These are phyloP conservation scores for Cymbopogon citratus DNA, from an alignment of 176 grass and related monocot species.

Conservation along the genomic window DNA sequence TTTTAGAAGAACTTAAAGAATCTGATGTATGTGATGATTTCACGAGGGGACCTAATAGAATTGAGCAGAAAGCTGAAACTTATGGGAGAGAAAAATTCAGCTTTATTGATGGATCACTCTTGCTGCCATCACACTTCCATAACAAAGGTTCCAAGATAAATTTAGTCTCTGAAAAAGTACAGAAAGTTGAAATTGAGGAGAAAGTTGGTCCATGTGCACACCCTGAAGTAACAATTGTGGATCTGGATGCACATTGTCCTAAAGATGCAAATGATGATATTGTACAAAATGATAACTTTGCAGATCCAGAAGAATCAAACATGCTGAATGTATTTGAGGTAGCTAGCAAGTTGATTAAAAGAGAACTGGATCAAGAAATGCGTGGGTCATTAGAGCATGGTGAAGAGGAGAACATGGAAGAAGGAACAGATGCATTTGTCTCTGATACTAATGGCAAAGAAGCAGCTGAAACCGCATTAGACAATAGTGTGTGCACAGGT, in stretches of 20 bases:
- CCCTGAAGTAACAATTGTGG: conserved; percentile 15
- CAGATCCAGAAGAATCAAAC: conserved; percentile 27
- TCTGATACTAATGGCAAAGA: conserved; percentile 25
- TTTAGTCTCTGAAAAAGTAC: conserved; percentile 24
- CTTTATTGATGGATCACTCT: conserved; percentile 18
- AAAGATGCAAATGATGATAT: conserved; percentile 10
- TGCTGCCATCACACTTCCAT: conserved; percentile 9
- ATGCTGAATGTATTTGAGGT: conserved; percentile 33
- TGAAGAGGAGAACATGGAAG: conserved; percentile 23
- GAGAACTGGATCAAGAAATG: conserved; percentile 35
- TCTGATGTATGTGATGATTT: conserved; percentile 22
- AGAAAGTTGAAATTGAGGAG: conserved; percentile 10
- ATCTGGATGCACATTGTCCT: conserved; percentile 27
- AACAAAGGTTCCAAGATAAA: conserved; percentile 16
- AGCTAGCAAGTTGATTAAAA: conserved; percentile 39
- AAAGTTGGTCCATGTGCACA: conserved; percentile 12
- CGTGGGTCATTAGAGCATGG: conserved; percentile 10
- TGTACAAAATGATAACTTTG: conserved; percentile 13
- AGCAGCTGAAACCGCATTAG: conserved; percentile 14
- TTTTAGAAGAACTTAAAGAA: conserved; percentile 40
- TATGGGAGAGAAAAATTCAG: conserved; percentile 43
- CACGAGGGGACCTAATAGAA: not conserved
- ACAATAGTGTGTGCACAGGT: conserved; percentile 20
- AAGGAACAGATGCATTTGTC: not conserved
- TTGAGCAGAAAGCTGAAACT: conserved; percentile 20